Percentiles rank a stretch among this genome's conserved stretches.
These are phyloP conservation scores for Penicillium goetzii DNA, from an alignment of 495 filamentous ascomycete genomes.

Conservation along the genomic window DNA sequence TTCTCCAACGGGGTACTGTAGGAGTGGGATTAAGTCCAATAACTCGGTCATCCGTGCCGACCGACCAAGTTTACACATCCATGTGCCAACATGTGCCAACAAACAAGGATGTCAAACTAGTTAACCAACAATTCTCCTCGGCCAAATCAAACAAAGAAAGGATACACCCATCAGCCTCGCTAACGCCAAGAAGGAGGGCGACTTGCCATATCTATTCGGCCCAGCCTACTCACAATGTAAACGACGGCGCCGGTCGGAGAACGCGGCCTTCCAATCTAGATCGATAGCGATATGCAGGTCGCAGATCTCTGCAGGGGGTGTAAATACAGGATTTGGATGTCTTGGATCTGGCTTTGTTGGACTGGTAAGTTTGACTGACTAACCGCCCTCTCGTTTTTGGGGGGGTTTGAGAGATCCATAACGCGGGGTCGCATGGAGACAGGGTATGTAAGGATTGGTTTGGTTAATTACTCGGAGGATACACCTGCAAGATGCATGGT, in stretches of 20 bases:
- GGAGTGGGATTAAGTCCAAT: neutral
- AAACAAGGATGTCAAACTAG: neutral
- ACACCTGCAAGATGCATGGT: neutral
- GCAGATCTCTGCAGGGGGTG: constrained; percentile 36
- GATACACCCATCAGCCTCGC: neutral
- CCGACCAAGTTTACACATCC: neutral
- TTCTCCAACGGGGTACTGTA: neutral
- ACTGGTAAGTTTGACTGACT: neutral
- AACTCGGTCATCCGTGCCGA: constrained; percentile 1
- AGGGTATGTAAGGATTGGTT: constrained; percentile 7
- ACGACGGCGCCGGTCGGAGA: constrained; percentile 11
- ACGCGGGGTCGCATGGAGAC: neutral
- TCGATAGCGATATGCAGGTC: constrained; percentile 23
- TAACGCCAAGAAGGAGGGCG: neutral
- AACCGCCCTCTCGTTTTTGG: neutral
- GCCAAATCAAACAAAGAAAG: neutral
- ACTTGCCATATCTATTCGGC: neutral
- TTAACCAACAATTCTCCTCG: neutral
- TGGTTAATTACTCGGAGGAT: neutral
- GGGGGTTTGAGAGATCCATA: neutral
- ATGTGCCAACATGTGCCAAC: neutral
- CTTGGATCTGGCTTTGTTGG: neutral
- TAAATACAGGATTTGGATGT: constrained; percentile 10
- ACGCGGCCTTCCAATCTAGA: constrained; percentile 24
- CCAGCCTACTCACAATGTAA: neutral